Evolutionary conservation across 148 eudicot genomes (phyloP).

Genomic region (Fagopyrum esculentum): DNA sequence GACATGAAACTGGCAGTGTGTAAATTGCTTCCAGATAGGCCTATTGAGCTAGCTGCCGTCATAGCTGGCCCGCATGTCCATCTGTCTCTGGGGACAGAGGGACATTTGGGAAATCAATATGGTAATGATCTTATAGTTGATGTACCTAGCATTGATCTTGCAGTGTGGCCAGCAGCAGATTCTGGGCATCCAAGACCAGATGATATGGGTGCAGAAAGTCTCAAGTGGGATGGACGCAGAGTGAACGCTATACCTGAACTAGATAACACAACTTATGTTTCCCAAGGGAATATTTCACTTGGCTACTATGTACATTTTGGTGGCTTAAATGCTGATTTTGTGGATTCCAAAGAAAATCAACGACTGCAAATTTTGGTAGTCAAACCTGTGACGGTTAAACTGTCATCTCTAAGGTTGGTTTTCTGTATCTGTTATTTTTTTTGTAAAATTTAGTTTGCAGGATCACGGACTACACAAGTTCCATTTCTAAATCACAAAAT

Average conservation of each 20-base stretch:
- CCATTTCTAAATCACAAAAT: background rate
- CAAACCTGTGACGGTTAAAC: conserved; percentile 37
- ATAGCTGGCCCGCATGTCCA: conserved; percentile 57
- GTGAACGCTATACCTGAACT: conserved; percentile 20
- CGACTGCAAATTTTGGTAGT: conserved; percentile 32
- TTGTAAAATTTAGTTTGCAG: background rate
- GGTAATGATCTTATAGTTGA: conserved; percentile 34
- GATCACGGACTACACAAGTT: background rate
- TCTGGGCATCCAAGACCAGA: conserved; percentile 23
- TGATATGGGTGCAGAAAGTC: conserved; percentile 25
- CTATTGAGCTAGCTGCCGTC: conserved; percentile 48
- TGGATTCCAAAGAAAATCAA: conserved; percentile 32
- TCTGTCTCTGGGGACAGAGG: conserved; percentile 40
- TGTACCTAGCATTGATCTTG: conserved; percentile 40
- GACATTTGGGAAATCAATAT: conserved; percentile 24
- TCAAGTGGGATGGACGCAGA: conserved; percentile 28
- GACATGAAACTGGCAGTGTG: conserved; percentile 33
- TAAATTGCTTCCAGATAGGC: conserved; percentile 50
- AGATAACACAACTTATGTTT: conserved; percentile 30
- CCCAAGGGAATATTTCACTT: conserved; percentile 37
- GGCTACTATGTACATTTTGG: conserved; percentile 28
- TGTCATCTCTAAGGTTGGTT: conserved; percentile 49
- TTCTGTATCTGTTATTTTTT: background rate
- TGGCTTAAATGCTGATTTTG: conserved; percentile 60
- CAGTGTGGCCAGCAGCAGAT: conserved; percentile 49